Percentiles rank a stretch among this genome's conserved stretches.
Evolutionary conservation across 441 rosid genomes (phyloP).

Genomic region (Eutrema salsugineum): DNA sequence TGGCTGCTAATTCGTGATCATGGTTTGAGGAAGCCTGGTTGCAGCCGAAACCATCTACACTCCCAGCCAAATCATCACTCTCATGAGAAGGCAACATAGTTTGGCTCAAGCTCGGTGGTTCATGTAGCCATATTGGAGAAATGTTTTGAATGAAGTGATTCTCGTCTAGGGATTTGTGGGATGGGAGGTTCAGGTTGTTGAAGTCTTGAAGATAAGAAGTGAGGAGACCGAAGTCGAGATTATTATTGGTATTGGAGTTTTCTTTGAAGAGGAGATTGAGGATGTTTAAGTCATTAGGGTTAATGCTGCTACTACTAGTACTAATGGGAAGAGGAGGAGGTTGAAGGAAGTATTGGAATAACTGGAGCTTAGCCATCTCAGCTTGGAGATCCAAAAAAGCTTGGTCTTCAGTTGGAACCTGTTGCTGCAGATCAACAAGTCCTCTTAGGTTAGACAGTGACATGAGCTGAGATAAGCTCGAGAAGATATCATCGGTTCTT

Average conservation of each 20-base stretch:
- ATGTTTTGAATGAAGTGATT: conserved; percentile 32
- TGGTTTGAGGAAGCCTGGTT: conserved; percentile 41
- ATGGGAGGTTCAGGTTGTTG: conserved; percentile 42
- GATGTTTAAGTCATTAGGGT: conserved; percentile 39
- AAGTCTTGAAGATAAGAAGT: conserved; percentile 41
- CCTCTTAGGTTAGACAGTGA: conserved; percentile 62
- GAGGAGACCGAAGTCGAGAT: conserved; percentile 12
- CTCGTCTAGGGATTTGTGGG: conserved; percentile 42
- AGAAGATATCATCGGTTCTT: conserved; percentile 47
- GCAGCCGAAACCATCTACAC: conserved; percentile 21
- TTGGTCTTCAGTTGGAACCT: conserved; percentile 34
- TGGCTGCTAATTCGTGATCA: conserved; percentile 30
- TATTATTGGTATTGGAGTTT: conserved; percentile 13
- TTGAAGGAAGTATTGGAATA: conserved; percentile 55
- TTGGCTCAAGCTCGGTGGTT: conserved; percentile 35
- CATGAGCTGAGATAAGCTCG: conserved; percentile 62
- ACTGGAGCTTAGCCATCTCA: conserved; percentile 55
- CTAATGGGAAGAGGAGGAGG: conserved; percentile 32
- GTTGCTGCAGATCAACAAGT: conserved; percentile 43
- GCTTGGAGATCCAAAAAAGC: conserved; percentile 36
- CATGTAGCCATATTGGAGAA: conserved; percentile 45
- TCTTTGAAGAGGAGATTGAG: conserved; percentile 37
- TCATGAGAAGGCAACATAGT: conserved; percentile 35
- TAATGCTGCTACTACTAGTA: neutral
- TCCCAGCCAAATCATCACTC: neutral